Evolutionary conservation across 176 grass and related monocot species (phyloP).

Genomic region (Saccharum officinarum): DNA sequence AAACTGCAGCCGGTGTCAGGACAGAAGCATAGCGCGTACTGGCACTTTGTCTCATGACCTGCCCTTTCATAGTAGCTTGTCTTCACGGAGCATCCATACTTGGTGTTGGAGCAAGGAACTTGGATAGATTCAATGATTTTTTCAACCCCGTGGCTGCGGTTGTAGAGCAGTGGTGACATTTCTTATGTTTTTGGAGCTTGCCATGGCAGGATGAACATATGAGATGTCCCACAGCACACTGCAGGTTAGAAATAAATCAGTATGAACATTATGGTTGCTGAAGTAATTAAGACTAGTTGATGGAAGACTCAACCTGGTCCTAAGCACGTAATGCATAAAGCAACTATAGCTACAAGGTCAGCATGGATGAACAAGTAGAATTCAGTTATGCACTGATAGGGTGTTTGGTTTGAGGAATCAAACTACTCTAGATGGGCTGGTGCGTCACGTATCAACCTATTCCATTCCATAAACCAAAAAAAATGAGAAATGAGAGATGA

Average conservation of each 20-base stretch:
- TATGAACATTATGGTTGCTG: background rate
- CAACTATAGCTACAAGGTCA: background rate
- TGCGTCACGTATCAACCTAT: no score
- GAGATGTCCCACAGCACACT: slow-evolving; percentile 21
- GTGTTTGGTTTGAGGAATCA: no score
- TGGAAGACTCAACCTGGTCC: background rate
- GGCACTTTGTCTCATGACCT: background rate
- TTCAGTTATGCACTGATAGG: no score
- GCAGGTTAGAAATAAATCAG: background rate
- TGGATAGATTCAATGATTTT: slow-evolving; percentile 5
- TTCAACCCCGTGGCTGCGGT: slow-evolving; percentile 8
- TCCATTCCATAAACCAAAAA: no score
- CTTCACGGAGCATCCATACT: slow-evolving; percentile 7
- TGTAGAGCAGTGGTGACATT: slow-evolving; percentile 1
- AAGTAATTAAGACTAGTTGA: background rate
- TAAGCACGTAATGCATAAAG: background rate
- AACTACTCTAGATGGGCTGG: no score
- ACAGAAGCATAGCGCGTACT: background rate
- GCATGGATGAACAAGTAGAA: background rate
- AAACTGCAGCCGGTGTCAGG: background rate
- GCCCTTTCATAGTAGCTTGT: background rate
- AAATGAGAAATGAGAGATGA: no score
- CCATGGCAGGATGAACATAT: slow-evolving; percentile 19
- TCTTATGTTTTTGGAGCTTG: background rate
- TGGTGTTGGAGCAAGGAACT: slow-evolving; percentile 18